These are phyloP conservation scores for Acrocalymma vagum DNA, from an alignment of 2,329 filamentous ascomycete genomes.

Conservation along the genomic window DNA sequence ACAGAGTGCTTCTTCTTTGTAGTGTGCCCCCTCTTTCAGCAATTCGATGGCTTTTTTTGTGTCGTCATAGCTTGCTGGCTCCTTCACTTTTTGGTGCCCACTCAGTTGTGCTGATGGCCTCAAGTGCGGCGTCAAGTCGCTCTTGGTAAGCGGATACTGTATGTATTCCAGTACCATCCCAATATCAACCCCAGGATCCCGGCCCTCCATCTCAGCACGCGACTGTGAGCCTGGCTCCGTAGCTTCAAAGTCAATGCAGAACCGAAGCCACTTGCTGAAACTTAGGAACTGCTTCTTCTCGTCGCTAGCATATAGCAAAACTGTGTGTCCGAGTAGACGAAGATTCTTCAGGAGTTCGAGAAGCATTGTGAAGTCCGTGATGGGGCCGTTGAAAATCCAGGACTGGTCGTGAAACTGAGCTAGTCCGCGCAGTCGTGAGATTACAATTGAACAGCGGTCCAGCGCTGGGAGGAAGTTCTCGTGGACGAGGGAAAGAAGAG, in stretches of 20 bases:
- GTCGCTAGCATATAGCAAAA: slow-evolving; percentile 74
- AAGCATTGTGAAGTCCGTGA: slow-evolving; percentile 50
- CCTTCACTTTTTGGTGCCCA: slow-evolving; percentile 6
- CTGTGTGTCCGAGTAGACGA: slow-evolving; percentile 76
- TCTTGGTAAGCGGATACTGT: slow-evolving; percentile 71
- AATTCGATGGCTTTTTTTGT: slow-evolving; percentile 42
- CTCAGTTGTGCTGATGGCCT: slow-evolving; percentile 45
- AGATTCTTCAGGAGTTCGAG: slow-evolving; percentile 78
- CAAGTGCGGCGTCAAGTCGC: slow-evolving; percentile 71
- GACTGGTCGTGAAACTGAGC: slow-evolving; percentile 80
- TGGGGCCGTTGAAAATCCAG: slow-evolving; percentile 62
- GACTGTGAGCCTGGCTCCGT: slow-evolving; percentile 67
- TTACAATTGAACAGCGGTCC: slow-evolving; percentile 81
- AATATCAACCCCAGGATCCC: slow-evolving; percentile 78
- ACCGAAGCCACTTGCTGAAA: slow-evolving; percentile 85
- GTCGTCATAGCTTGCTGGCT: slow-evolving; percentile 35
- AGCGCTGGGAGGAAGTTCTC: slow-evolving; percentile 89
- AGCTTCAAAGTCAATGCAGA: slow-evolving; percentile 81
- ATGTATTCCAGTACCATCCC: slow-evolving; percentile 80
- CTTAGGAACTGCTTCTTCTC: slow-evolving; percentile 80
- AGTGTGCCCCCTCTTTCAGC: slow-evolving; percentile 55
- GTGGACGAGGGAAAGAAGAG: slow-evolving; percentile 79
- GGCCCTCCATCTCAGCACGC: slow-evolving; percentile 77
- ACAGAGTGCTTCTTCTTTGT: slow-evolving; percentile 44
- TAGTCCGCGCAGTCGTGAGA: slow-evolving; percentile 83